Conservation (phyloP, 345 rosid species). For the Passiflora organensis region DNA sequence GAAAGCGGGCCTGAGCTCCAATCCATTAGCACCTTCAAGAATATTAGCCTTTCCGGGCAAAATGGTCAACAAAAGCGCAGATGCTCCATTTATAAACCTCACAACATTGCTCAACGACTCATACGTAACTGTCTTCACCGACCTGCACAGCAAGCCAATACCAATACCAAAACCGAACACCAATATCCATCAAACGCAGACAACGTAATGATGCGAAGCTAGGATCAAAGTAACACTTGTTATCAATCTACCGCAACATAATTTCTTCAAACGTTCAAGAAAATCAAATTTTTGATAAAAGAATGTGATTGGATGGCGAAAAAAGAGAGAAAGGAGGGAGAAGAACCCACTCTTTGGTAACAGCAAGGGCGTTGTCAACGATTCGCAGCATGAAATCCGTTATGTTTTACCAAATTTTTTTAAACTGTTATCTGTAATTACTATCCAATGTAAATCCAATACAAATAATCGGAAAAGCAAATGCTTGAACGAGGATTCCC, state of each 20-base stretch:
- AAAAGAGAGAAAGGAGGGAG: constrained; percentile 10
- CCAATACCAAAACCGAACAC: not conserved
- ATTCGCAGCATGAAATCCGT: constrained; percentile 54
- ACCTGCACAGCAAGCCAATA: constrained; percentile 56
- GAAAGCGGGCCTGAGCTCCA: constrained; percentile 92
- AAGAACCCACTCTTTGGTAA: constrained; percentile 76
- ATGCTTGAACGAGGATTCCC: not conserved
- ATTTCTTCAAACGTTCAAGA: too few relatives aligned
- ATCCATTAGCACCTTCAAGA: constrained; percentile 89
- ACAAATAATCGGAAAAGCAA: not conserved
- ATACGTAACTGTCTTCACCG: constrained; percentile 84
- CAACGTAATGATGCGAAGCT: too few relatives aligned
- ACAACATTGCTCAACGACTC: constrained; percentile 78
- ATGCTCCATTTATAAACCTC: constrained; percentile 77
- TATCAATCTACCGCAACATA: too few relatives aligned
- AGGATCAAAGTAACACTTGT: too few relatives aligned
- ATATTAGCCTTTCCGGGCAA: constrained; percentile 72
- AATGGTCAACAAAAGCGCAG: constrained; percentile 65
- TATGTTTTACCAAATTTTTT: not conserved
- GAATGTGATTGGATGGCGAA: not conserved
- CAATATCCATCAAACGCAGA: not conserved
- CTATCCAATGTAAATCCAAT: too few relatives aligned
- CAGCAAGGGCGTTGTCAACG: constrained; percentile 84
- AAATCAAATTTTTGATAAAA: not conserved
- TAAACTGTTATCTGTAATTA: too few relatives aligned